phyloP scores from a whole-genome alignment of 306 rosid species.

The Citrullus amarus region DNA sequence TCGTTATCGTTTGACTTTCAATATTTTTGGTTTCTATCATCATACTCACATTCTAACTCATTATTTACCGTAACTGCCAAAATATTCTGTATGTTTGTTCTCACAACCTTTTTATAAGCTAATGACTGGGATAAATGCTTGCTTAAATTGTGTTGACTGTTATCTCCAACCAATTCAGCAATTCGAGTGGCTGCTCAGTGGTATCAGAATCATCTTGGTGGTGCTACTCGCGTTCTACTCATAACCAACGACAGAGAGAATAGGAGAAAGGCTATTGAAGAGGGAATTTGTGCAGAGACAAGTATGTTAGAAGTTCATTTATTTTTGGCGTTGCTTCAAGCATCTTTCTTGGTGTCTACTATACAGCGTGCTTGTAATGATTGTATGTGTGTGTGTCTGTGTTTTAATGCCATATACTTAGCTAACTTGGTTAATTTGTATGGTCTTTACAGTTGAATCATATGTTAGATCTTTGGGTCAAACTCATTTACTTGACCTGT shows the following conservation, averaged over 20 bases:
- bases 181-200: slow-evolving; percentile 90
- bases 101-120: background rate
- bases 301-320: slow-evolving; percentile 27
- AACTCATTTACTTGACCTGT: slow-evolving; percentile 80
- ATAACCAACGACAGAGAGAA: slow-evolving; percentile 86
- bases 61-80: background rate
- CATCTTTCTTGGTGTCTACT: slow-evolving; percentile 8
- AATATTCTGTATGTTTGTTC: background rate
- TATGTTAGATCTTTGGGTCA: slow-evolving; percentile 70
- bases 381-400: background rate
- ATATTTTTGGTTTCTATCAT: no score
- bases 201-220: slow-evolving; percentile 93
- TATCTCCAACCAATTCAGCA: slow-evolving; percentile 39
- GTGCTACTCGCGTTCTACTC: slow-evolving; percentile 55
- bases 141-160: background rate
- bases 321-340: slow-evolving; percentile 4
- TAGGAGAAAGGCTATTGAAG: slow-evolving; percentile 77
- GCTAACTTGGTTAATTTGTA: slow-evolving; percentile 12
- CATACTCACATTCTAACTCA: background rate
- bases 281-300: slow-evolving; percentile 89
- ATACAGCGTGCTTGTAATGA: background rate
- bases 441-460: slow-evolving; percentile 66
- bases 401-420: background rate
- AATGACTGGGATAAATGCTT: background rate
- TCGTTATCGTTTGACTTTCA: no score